Conservation (phyloP, 1,284 basidiomycete species). For the Papiliotrema fonsecae region DNA sequence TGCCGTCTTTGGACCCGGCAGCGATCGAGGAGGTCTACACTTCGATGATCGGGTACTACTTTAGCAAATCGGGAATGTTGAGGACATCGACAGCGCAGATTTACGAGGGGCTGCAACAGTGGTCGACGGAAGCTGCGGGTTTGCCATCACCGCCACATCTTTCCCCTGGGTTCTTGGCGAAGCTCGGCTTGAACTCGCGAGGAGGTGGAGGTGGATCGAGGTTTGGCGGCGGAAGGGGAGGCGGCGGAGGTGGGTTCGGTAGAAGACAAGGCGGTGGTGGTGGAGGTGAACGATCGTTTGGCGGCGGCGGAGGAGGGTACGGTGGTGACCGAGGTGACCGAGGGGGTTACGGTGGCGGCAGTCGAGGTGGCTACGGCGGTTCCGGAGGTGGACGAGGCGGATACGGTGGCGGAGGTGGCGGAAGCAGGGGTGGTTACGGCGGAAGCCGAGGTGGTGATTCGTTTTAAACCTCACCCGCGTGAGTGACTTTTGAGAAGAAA, state of each 20-base stretch:
- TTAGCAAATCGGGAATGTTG: constrained; percentile 55
- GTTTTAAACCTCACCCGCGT: neutral
- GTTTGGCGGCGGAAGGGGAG: constrained; percentile 6
- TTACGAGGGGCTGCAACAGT: constrained; percentile 61
- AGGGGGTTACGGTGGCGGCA: neutral
- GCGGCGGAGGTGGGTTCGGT: constrained; percentile 13
- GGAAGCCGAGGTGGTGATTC: constrained; percentile 12
- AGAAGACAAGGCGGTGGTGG: constrained; percentile 12
- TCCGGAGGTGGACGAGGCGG: constrained; percentile 2
- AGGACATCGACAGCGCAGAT: constrained; percentile 51
- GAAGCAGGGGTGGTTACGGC: constrained; percentile 6
- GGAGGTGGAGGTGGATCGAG: constrained; percentile 5
- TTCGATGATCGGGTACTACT: constrained; percentile 73
- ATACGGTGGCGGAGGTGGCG: constrained; percentile 5
- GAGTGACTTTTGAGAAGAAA: neutral
- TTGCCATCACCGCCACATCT: constrained; percentile 55
- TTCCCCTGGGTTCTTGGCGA: constrained; percentile 52
- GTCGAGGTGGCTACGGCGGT: constrained; percentile 1
- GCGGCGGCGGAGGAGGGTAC: constrained; percentile 3
- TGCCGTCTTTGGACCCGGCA: constrained; percentile 54
- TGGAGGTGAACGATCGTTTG: constrained; percentile 2
- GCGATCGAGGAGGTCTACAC: constrained; percentile 63
- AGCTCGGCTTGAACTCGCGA: constrained; percentile 36
- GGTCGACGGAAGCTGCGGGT: constrained; percentile 58
- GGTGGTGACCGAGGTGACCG: constrained; percentile 6